Conservation (phyloP, 306 rosid species). For the Vigna radiata region DNA sequence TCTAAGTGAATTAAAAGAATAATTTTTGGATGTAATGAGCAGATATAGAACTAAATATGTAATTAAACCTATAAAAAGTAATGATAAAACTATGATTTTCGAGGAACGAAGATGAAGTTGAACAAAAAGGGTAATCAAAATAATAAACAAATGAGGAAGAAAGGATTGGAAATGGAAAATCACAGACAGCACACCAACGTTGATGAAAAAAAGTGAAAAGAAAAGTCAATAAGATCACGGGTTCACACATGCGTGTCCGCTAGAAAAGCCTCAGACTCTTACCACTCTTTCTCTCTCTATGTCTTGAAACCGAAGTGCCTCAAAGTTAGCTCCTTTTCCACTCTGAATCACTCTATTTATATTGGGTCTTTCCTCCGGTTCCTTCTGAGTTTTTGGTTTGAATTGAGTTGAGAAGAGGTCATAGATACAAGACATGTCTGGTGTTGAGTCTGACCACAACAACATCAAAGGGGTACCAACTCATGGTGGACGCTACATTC, state of each 20-base stretch:
- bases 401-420: neutral
- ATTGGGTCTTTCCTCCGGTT: constrained; percentile 44
- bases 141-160: neutral
- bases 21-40: neutral
- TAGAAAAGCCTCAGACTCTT: constrained; percentile 41
- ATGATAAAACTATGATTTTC: neutral
- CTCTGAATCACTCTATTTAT: constrained; percentile 38
- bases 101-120: neutral
- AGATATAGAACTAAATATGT: too few species aligned
- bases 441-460: constrained; percentile 53
- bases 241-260: constrained; percentile 51
- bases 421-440: constrained; percentile 37
- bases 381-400: constrained; percentile 8
- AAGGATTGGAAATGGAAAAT: constrained; percentile 11
- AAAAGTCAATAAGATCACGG: constrained; percentile 57
- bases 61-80: too few species aligned
- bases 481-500: constrained; percentile 82
- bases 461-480: constrained; percentile 67
- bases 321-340: constrained; percentile 37
- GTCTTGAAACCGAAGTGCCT: constrained; percentile 33
- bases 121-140: neutral
- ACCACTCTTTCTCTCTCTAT: neutral
- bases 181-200: constrained; percentile 49
- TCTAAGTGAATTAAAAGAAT: neutral
- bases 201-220: constrained; percentile 37